A percentile compares a stretch with the other conserved stretches of the same genome.
phyloP scores from a whole-genome alignment of 371 early-diverging fungal genomes.

The Lichtheimia corymbifera region DNA sequence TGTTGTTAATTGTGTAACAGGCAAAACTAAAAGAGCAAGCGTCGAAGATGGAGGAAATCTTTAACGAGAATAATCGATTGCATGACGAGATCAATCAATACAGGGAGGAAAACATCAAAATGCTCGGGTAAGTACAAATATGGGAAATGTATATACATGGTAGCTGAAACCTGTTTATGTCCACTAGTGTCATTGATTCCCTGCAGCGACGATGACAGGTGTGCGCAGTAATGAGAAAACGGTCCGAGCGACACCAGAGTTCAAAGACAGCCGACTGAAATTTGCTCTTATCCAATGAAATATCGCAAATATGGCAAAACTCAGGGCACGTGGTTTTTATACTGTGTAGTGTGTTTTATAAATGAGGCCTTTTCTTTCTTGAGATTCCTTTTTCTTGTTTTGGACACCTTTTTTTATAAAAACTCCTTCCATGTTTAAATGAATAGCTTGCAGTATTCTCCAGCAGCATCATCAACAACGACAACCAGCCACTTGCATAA shows the following conservation, averaged over 20 bases:
- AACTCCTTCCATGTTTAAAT: constrained; percentile 13
- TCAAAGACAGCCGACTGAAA: too few relatives aligned
- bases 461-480: constrained; percentile 8
- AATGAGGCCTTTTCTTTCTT: constrained; percentile 10
- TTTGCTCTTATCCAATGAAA: too few relatives aligned
- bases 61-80: constrained; percentile 36
- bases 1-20: constrained; percentile 17
- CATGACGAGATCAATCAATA: constrained; percentile 24
- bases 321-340: too few relatives aligned
- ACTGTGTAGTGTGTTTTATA: too few relatives aligned
- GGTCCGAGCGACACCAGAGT: too few relatives aligned
- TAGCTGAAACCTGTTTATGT: neutral
- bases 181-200: neutral
- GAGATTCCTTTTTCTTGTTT: constrained; percentile 14
- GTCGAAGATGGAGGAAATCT: constrained; percentile 25
- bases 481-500: constrained; percentile 2
- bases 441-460: constrained; percentile 16
- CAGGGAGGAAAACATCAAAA: constrained; percentile 45
- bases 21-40: constrained; percentile 37
- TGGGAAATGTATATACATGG: neutral
- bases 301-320: too few relatives aligned
- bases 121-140: constrained; percentile 43
- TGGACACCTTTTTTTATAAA: constrained; percentile 8
- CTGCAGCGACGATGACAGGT: neutral
- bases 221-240: neutral